Conservation (phyloP, 805 yeast genomes). For the Starmera caribaea region DNA sequence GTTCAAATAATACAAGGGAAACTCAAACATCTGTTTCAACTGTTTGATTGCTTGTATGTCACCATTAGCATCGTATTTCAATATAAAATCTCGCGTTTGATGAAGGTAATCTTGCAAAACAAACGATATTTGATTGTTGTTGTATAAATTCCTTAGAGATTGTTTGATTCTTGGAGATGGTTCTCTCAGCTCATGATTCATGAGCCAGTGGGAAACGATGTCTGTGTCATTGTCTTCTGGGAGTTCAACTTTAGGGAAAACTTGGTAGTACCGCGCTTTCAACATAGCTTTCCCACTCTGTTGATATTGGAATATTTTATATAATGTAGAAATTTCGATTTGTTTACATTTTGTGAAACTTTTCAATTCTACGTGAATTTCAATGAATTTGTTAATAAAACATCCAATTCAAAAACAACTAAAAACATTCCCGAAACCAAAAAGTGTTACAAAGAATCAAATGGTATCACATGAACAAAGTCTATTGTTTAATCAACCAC, state of each 20-base stretch:
- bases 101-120: constrained; percentile 8
- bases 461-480: too few relatives aligned
- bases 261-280: constrained; percentile 1
- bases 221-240: constrained; percentile 14
- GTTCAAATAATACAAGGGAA: constrained; percentile 2
- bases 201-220: constrained; percentile 14
- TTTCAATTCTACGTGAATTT: too few relatives aligned
- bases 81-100: constrained; percentile 8
- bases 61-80: constrained; percentile 2
- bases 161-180: constrained; percentile 14
- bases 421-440: too few relatives aligned
- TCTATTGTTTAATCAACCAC: too few relatives aligned
- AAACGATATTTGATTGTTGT: background rate
- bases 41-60: background rate
- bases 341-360: too few relatives aligned
- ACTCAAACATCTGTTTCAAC: background rate
- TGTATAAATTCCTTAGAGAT: constrained; percentile 10
- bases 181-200: constrained; percentile 13
- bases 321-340: too few relatives aligned
- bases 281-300: background rate
- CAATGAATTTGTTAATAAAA: too few relatives aligned
- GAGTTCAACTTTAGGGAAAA: constrained; percentile 11
- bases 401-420: too few relatives aligned
- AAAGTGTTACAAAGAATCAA: too few relatives aligned
- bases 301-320: background rate